Conservation (phyloP, 768 basidiomycete species). For the Boletus reticuloceps region DNA sequence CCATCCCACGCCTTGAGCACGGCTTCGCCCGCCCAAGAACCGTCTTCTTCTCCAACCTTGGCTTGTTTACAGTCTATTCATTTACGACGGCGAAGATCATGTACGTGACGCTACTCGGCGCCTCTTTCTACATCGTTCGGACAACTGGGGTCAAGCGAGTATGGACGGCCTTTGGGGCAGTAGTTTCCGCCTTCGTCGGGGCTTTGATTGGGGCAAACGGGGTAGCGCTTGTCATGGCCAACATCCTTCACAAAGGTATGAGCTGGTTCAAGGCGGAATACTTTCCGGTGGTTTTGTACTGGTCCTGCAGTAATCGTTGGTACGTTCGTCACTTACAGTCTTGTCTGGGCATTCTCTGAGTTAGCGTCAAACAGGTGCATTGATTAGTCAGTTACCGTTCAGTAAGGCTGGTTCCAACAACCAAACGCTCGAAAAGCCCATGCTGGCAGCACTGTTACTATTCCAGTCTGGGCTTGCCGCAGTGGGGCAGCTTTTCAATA, state of each 20-base stretch:
- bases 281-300: constrained; percentile 63
- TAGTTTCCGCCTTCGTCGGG: constrained; percentile 51
- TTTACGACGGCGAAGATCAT: constrained; percentile 66
- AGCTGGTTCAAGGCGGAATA: constrained; percentile 84
- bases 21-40: constrained; percentile 54
- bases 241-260: constrained; percentile 63
- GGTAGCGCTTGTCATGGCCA: constrained; percentile 66
- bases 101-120: constrained; percentile 51
- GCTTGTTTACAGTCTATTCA: constrained; percentile 70
- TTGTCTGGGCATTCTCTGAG: background rate
- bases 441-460: constrained; percentile 61
- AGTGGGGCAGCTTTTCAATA: constrained; percentile 55
- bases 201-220: constrained; percentile 64
- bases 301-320: constrained; percentile 73
- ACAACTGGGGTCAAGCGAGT: constrained; percentile 28
- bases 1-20: constrained; percentile 60
- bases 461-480: constrained; percentile 56
- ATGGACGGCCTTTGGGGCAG: constrained; percentile 44
- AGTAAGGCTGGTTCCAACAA: constrained; percentile 20
- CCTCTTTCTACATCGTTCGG: constrained; percentile 45
- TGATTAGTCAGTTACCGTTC: constrained; percentile 59
- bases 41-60: constrained; percentile 76
- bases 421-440: constrained; percentile 53
- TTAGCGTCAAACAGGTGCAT: constrained; percentile 44
- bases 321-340: constrained; percentile 31